These are phyloP conservation scores for Panicum virgatum DNA, from an alignment of 202 grass and related monocot species.

Conservation along the genomic window DNA sequence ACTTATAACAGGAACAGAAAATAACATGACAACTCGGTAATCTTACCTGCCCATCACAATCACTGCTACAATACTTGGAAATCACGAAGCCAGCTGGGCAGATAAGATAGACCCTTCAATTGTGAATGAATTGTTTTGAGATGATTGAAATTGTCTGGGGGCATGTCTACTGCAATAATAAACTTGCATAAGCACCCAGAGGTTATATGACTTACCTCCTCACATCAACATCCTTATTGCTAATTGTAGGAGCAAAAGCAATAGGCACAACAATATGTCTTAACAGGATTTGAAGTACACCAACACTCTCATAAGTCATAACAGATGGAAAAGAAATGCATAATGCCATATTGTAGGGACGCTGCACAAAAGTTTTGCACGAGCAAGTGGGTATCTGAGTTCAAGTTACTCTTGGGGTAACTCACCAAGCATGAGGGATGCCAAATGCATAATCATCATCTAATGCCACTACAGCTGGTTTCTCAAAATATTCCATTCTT, in stretches of 20 bases:
- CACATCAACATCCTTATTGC: neutral
- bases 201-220: neutral
- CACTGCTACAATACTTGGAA: neutral
- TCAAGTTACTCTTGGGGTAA: neutral
- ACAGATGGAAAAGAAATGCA: neutral
- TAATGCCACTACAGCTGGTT: neutral
- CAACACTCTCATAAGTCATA: neutral
- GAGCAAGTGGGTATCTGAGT: neutral
- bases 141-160: neutral
- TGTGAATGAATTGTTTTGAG: neutral
- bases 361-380: neutral
- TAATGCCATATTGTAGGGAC: neutral
- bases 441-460: neutral
- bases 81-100: neutral
- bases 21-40: neutral
- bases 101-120: neutral
- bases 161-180: neutral
- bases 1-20: neutral
- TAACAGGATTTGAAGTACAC: neutral
- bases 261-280: neutral
- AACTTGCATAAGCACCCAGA: neutral
- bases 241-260: neutral
- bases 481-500: neutral
- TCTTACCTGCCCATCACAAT: neutral
- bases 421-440: neutral